These are phyloP conservation scores for Asterophora lycoperdoides DNA, from an alignment of 768 basidiomycete species.

Conservation along the genomic window DNA sequence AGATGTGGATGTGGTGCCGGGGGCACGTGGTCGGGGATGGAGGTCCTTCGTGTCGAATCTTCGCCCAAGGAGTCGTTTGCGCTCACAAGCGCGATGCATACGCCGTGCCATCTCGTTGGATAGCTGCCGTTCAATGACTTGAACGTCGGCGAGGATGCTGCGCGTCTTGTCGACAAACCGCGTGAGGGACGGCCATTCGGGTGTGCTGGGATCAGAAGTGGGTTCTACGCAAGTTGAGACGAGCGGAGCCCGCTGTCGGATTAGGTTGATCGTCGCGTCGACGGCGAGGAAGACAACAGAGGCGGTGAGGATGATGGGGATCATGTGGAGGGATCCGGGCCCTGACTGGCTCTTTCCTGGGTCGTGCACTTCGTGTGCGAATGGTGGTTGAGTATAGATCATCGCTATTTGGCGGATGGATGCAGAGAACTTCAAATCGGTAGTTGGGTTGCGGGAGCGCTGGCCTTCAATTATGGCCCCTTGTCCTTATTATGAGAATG, in stretches of 20 bases:
- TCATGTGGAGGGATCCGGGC: conserved; percentile 4
- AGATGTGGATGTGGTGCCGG: too few relatives aligned
- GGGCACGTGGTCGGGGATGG: neutral
- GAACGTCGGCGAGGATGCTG: conserved; percentile 25
- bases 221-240: conserved; percentile 1
- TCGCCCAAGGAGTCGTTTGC: conserved; percentile 2
- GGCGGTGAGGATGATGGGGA: conserved; percentile 30
- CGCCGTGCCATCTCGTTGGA: neutral
- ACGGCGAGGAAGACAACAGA: conserved; percentile 31
- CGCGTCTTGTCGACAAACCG: conserved; percentile 22
- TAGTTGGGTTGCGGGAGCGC: conserved; percentile 3
- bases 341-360: conserved; percentile 2
- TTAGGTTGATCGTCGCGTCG: conserved; percentile 25
- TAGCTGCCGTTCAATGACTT: conserved; percentile 26
- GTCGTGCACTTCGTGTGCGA: conserved; percentile 13
- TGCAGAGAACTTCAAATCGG: too few relatives aligned
- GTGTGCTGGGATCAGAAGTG: neutral
- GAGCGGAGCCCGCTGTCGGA: conserved; percentile 16
- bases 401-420: conserved; percentile 2
- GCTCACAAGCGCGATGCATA: neutral
- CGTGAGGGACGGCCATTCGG: conserved; percentile 6
- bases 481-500: conserved; percentile 11
- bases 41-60: neutral
- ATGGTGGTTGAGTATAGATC: conserved; percentile 13
- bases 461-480: conserved; percentile 3